A percentile compares a stretch with the other conserved stretches of the same genome.
These are phyloP conservation scores for Phytophthora pini DNA, from an alignment of 352 stramenopile genomes.

Conservation along the genomic window DNA sequence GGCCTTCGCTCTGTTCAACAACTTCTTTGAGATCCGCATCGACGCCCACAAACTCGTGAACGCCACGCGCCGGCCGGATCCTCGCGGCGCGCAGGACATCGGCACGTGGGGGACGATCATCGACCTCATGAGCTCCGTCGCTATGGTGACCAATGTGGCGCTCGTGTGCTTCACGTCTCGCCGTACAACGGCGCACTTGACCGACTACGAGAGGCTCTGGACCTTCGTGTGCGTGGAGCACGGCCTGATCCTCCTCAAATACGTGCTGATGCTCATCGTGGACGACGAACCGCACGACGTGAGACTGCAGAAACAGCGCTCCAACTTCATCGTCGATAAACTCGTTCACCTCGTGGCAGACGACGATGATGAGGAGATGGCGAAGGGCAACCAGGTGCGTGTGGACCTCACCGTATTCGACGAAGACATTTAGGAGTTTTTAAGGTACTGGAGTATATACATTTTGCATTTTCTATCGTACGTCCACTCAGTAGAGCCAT, in stretches of 20 bases:
- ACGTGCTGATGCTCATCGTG: slow-evolving; percentile 68
- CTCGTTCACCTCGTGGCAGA: slow-evolving; percentile 78
- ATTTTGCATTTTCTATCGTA: slow-evolving; percentile 37
- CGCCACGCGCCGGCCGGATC: slow-evolving; percentile 73
- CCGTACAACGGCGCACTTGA: slow-evolving; percentile 53
- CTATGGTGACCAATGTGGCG: slow-evolving; percentile 94
- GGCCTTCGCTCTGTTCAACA: slow-evolving; percentile 89
- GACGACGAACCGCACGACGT: slow-evolving; percentile 78
- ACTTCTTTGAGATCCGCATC: slow-evolving; percentile 93
- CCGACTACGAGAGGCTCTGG: slow-evolving; percentile 56
- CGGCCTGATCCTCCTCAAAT: slow-evolving; percentile 72
- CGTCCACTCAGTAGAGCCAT: slow-evolving; percentile 57
- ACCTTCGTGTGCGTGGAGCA: slow-evolving; percentile 77
- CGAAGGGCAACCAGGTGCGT: slow-evolving; percentile 81
- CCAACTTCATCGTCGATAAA: slow-evolving; percentile 76
- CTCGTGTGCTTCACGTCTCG: slow-evolving; percentile 93
- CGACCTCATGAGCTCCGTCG: slow-evolving; percentile 87
- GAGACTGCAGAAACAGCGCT: slow-evolving; percentile 72
- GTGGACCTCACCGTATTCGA: slow-evolving; percentile 84
- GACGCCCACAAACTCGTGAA: slow-evolving; percentile 88
- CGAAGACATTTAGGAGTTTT: slow-evolving; percentile 54
- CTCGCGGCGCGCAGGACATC: slow-evolving; percentile 87
- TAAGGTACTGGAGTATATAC: slow-evolving; percentile 16
- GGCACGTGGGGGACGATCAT: slow-evolving; percentile 94
- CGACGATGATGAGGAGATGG: slow-evolving; percentile 68